A percentile compares a stretch with the other conserved stretches of the same genome.
Evolutionary conservation across 2,329 filamentous ascomycete genomes (phyloP).

Genomic region (Cryphonectria carpinicola): DNA sequence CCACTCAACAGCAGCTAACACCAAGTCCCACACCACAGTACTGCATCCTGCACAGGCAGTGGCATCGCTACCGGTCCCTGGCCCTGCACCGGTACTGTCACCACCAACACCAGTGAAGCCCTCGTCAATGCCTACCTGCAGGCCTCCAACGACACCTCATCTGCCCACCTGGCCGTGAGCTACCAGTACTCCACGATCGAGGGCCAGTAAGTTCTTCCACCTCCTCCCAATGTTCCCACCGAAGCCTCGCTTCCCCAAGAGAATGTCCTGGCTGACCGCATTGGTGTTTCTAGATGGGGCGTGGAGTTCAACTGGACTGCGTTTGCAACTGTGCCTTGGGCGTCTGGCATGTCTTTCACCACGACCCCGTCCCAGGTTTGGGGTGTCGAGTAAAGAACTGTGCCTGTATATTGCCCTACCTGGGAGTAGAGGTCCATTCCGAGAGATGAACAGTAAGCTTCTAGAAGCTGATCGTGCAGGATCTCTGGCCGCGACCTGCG

Average conservation of each 20-base stretch:
- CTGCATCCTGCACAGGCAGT: constrained; percentile 20
- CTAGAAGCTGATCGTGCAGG: not conserved
- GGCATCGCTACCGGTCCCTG: constrained; percentile 16
- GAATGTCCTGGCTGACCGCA: not conserved
- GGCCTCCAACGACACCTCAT: constrained; percentile 17
- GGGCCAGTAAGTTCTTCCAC: constrained; percentile 13
- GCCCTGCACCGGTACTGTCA: constrained; percentile 16
- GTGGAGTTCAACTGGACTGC: constrained; percentile 14
- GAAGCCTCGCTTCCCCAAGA: not conserved
- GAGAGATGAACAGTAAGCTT: not conserved
- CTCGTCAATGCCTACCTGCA: constrained; percentile 23
- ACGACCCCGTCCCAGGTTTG: constrained; percentile 19
- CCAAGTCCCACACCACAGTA: constrained; percentile 4
- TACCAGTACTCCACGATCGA: constrained; percentile 22
- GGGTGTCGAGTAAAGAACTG: constrained; percentile 17
- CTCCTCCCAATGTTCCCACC: not conserved
- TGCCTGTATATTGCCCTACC: not conserved
- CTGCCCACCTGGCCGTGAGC: constrained; percentile 25
- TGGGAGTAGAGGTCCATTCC: not conserved
- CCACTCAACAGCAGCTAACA: not conserved
- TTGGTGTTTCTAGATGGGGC: not conserved
- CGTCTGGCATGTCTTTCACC: constrained; percentile 9
- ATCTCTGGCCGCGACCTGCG: not conserved
- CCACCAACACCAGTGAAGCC: constrained; percentile 7
- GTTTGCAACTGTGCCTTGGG: not conserved